phyloP scores from a whole-genome alignment of 805 yeast genomes.

The Wickerhamomyces strasburgensis region DNA sequence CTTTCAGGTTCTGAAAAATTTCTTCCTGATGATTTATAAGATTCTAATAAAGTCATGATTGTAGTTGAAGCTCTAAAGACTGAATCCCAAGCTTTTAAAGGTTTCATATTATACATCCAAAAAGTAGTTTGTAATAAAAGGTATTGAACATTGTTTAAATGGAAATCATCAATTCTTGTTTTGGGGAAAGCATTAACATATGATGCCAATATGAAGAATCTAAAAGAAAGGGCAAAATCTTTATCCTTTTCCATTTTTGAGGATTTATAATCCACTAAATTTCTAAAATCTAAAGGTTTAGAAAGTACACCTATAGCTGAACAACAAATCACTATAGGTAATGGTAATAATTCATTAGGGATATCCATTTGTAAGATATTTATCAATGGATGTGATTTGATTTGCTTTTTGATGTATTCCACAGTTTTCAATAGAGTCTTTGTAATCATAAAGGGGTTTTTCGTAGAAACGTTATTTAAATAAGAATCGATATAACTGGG shows the following conservation, averaged over 20 bases:
- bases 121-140: constrained; percentile 15
- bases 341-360: constrained; percentile 10
- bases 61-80: constrained; percentile 18
- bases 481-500: constrained; percentile 10
- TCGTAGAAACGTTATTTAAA: constrained; percentile 15
- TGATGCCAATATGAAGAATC: constrained; percentile 10
- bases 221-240: constrained; percentile 6
- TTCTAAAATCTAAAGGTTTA: constrained; percentile 16
- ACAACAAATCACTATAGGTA: constrained; percentile 12
- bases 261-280: constrained; percentile 6
- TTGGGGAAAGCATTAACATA: constrained; percentile 10
- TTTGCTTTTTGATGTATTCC: constrained; percentile 5
- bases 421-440: constrained; percentile 9
- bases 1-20: constrained; percentile 17
- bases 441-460: constrained; percentile 18
- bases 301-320: constrained; percentile 17
- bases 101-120: constrained; percentile 23
- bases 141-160: constrained; percentile 15
- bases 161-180: constrained; percentile 12
- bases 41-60: constrained; percentile 19
- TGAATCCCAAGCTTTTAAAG: constrained; percentile 20
- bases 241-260: constrained; percentile 13
- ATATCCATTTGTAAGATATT: constrained; percentile 9
- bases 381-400: neutral
- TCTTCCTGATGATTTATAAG: constrained; percentile 15